Base-by-base conservation (phyloP, 2,329 filamentous ascomycete genomes). In the Fusarium annulatum region DNA sequence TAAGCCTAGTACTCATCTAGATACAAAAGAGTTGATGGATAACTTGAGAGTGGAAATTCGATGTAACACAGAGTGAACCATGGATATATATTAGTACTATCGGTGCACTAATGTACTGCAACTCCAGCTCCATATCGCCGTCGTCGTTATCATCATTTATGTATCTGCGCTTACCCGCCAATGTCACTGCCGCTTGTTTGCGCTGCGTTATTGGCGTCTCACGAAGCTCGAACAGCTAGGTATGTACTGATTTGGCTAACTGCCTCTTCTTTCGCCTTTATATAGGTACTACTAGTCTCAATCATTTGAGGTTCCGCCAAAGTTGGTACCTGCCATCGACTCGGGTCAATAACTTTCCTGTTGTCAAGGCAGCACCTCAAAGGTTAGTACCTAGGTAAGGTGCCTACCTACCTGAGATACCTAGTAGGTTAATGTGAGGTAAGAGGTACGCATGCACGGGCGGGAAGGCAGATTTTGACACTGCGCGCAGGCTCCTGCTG, bases 401-500 rank as follows among this genome's bases (percentile, higher is more conserved):
- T 34, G 12, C 33, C 33, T 34, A 34, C 28, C 28, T 30, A 30
- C 28, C 9, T 15, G 23, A 23, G 23, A 23, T 23, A 34, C 30
- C 30, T 30, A 19, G 23, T 53, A 53, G 33, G 33, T 52, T 10
- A 26, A 38, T 38, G 10, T 39, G 16, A 53, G 34, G 51, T 28
- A 53, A 26, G 21, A 21, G 21, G 57, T 51, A 55, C 26, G 48
- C n/a, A 34, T 19, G 16, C n/a, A 11, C 30, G 30, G 8, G n/a
- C 10, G 42, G 48, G 65, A 64, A 53, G 55, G 52, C 46, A 28
- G 55, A 51, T 30, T 70, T 65, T 53, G 57, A 56, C 56, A 48
- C 49, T 64, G 51, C 57, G 23, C 46, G 38, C 21, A 56, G 56
- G 59, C 48, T 45, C 72, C 57, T 75, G 45, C 72, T 52, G 52